Conservation (phyloP, 176 grass and related monocot genomes). For the Zea mays region DNA sequence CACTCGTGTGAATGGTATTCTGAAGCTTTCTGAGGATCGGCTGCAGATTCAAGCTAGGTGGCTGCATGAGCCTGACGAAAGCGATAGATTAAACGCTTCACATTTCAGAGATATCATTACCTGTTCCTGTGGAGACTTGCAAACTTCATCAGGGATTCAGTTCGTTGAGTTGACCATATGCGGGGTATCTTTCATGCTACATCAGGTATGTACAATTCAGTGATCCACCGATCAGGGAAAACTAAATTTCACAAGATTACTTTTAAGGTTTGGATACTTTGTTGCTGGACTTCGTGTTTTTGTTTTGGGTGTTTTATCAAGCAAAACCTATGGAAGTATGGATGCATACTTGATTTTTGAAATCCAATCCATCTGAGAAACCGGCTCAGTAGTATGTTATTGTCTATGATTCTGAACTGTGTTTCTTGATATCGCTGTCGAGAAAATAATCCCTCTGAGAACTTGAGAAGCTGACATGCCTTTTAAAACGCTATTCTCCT, state of each 20-base stretch:
- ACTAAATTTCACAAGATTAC: background rate
- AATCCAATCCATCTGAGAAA: background rate
- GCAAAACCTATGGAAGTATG: background rate
- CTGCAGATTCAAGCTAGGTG: conserved; percentile 68
- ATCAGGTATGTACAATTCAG: conserved; percentile 62
- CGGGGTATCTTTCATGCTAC: conserved; percentile 95
- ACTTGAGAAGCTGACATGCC: background rate
- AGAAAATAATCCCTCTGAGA: conserved; percentile 24
- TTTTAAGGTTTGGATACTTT: background rate
- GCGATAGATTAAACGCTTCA: conserved; percentile 71
- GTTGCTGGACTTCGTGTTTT: conserved; percentile 11
- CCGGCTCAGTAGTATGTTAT: too few relatives aligned
- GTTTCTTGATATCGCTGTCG: background rate
- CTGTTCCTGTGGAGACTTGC: conserved; percentile 68
- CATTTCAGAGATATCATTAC: conserved; percentile 86
- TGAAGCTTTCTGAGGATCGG: conserved; percentile 33
- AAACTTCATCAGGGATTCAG: conserved; percentile 60
- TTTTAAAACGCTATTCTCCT: conserved; percentile 4
- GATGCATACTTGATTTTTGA: background rate
- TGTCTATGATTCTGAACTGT: conserved; percentile 16
- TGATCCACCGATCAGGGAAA: background rate
- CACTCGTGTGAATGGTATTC: conserved; percentile 32
- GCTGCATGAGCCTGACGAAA: conserved; percentile 89
- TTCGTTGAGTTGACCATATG: conserved; percentile 85
- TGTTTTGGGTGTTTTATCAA: background rate